Evolutionary conservation across 495 filamentous ascomycete genomes (phyloP).

Genomic region (Penicillium manginii): DNA sequence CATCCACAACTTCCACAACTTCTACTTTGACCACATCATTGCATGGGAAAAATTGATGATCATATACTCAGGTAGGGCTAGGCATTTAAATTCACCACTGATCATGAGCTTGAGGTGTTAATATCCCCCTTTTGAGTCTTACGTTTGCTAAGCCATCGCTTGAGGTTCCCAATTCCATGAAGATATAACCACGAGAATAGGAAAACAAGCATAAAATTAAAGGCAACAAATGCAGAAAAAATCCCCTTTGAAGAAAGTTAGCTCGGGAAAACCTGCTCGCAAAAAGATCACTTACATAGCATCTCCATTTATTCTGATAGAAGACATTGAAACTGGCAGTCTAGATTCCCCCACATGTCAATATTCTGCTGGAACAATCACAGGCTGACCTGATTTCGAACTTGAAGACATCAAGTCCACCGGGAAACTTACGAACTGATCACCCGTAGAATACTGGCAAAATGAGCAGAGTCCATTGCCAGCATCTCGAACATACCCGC

Average conservation of each 20-base stretch:
- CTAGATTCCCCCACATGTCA: conserved; percentile 23
- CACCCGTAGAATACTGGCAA: conserved; percentile 62
- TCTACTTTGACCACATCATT: too few relatives aligned
- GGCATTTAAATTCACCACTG: not conserved
- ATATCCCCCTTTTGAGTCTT: conserved; percentile 40
- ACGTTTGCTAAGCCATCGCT: conserved; percentile 43
- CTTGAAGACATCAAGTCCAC: too few relatives aligned
- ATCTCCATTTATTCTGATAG: conserved; percentile 63
- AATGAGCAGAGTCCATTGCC: conserved; percentile 57
- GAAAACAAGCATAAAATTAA: conserved; percentile 59
- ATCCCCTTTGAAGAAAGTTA: conserved; percentile 43
- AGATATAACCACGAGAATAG: conserved; percentile 58
- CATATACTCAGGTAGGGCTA: too few relatives aligned
- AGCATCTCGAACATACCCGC: conserved; percentile 56
- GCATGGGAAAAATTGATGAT: too few relatives aligned
- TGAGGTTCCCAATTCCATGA: conserved; percentile 48
- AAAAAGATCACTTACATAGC: conserved; percentile 53
- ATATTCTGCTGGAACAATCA: not conserved
- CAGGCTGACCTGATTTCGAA: too few relatives aligned
- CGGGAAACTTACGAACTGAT: conserved; percentile 53
- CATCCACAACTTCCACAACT: too few relatives aligned
- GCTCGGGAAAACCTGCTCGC: not conserved
- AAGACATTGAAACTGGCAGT: conserved; percentile 50
- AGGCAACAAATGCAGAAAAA: conserved; percentile 57
- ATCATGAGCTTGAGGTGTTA: too few relatives aligned